phyloP scores from a whole-genome alignment of 176 grass and related monocot species.

The Oryza glaberrima region DNA sequence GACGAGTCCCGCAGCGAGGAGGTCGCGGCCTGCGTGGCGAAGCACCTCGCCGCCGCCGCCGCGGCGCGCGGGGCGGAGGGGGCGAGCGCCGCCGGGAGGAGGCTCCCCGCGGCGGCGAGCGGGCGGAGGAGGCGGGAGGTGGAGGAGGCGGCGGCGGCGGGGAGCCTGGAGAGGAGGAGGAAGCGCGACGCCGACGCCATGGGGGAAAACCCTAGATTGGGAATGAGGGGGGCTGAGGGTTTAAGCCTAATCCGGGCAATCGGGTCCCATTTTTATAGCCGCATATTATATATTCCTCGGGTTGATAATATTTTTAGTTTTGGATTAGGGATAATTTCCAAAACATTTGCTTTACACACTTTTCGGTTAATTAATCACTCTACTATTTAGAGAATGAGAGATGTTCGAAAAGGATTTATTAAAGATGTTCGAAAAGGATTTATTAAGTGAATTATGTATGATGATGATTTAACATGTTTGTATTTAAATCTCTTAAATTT shows the following conservation, averaged over 20 bases:
- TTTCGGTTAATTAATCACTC: too few relatives aligned
- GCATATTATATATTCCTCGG: not conserved
- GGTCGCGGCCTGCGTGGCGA: constrained; percentile 60
- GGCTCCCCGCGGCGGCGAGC: constrained; percentile 19
- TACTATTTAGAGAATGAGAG: too few relatives aligned
- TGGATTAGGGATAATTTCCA: too few relatives aligned
- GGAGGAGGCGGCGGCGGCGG: not conserved
- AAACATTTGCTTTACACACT: too few relatives aligned
- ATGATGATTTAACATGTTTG: too few relatives aligned
- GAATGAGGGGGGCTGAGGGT: not conserved
- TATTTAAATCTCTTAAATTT: too few relatives aligned
- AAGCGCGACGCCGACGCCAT: constrained; percentile 45
- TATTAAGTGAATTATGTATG: too few relatives aligned
- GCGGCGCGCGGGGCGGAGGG: not conserved
- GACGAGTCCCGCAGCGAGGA: constrained; percentile 72
- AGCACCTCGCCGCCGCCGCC: constrained; percentile 18
- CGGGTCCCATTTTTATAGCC: not conserved
- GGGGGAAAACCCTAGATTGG: constrained; percentile 24
- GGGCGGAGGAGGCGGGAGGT: constrained; percentile 23
- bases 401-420: too few relatives aligned
- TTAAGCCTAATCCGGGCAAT: not conserved
- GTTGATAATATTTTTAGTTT: too few relatives aligned
- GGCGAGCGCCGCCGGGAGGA: not conserved
- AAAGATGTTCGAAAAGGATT: too few relatives aligned
- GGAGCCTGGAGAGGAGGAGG: constrained; percentile 12